Base-by-base conservation (phyloP, 306 rosid species). In the Ormosia semicastrata region DNA sequence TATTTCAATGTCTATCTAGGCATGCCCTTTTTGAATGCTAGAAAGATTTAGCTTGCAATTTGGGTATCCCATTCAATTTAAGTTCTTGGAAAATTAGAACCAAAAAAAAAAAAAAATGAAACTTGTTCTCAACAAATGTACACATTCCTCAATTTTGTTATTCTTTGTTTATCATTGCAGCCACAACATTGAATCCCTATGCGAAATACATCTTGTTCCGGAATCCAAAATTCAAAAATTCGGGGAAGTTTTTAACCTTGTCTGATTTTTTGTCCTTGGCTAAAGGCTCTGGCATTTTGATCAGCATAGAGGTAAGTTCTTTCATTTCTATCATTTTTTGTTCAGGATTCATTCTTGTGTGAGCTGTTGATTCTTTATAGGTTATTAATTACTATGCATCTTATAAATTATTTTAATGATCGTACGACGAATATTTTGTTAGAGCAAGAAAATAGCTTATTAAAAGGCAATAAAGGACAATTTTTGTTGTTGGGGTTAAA, bases 221-320 rank as follows among this genome's bases (percentile, higher is more conserved):
- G 78, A 95, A 93, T 69, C 97, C 98, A 13, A 83, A 49, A 79
- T 69, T 34, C 81, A 80, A 75, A 77, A 82, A 43, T 67, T 77
- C 47, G 39, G 99, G 99, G 69, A 75, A 63, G 7, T 77, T 90
- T 39, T 11, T 92, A 69, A 76, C 91, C 50, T 85, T 95, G 72
- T 79, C 91, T 18, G 91, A 92, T 0, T 95, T 95, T 82, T 81
- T 95, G 86, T 70, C 83, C 68, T 64, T 95, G 91, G 66, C 92
- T 80, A 87, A 93, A 84, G 91, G 79, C 44, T 75, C 86, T 58
- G 87, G 90, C 73, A 76, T 95, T 85, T 75, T 90, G 89, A 81
- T 95, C 84, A 82, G 85, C 89, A 86, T 95, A 66, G 94, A 95
- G 90, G 99, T 93, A 75, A 86, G 90, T 7, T 73, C 67, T 56